Percentiles rank a stretch among this genome's conserved stretches.
Conservation (phyloP, 345 rosid genomes). For the Balakata baccata region DNA sequence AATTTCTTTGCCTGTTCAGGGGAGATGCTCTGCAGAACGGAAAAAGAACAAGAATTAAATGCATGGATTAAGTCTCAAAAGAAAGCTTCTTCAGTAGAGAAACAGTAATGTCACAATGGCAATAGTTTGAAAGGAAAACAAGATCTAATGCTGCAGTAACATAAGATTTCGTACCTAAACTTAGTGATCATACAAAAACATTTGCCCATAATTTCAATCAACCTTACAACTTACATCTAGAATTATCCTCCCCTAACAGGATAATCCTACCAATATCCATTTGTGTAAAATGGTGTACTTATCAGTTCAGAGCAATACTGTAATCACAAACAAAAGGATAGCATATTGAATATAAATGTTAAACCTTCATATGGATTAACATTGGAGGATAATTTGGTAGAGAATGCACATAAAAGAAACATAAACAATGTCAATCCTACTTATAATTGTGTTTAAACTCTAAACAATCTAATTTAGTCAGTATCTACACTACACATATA, state of each 20-base stretch:
- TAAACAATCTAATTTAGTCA: not conserved
- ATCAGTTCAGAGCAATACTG: not conserved
- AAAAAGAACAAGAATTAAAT: slow-evolving; percentile 8
- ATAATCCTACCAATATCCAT: not conserved
- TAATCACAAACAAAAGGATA: not conserved
- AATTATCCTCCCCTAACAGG: not conserved
- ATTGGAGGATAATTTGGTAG: not conserved
- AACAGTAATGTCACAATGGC: not conserved
- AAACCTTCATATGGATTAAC: not conserved
- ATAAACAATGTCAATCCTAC: not conserved
- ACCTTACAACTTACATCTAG: not conserved
- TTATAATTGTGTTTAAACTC: not conserved
- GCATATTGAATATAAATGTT: not conserved
- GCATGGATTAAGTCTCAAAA: slow-evolving; percentile 16
- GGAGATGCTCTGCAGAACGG: slow-evolving; percentile 69
- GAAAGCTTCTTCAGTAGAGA: slow-evolving; percentile 1
- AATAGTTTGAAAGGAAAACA: not conserved
- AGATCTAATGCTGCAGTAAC: not conserved
- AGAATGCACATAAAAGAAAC: not conserved
- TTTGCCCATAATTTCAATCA: not conserved
- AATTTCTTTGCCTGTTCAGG: slow-evolving; percentile 90
- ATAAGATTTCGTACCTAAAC: not conserved
- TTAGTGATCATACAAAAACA: not conserved
- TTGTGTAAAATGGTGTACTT: not conserved
- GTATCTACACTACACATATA: not conserved